Evolutionary conservation across 1,284 basidiomycete genomes (phyloP).

Genomic region (Hymenochaete sp.): DNA sequence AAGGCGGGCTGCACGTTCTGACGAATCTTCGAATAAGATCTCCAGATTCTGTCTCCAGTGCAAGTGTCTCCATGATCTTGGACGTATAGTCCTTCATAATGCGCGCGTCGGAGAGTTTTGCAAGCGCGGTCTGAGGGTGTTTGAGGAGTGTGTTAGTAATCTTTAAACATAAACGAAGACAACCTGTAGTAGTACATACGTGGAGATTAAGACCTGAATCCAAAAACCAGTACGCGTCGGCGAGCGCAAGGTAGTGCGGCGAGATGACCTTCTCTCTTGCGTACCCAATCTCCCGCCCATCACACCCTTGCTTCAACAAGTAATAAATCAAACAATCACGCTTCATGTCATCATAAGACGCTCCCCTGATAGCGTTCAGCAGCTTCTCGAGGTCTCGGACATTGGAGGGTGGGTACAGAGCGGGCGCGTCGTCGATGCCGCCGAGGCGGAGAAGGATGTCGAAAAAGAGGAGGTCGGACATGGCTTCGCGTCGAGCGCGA

Average conservation of each 20-base stretch:
- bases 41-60: conserved; percentile 40
- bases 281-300: conserved; percentile 51
- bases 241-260: conserved; percentile 60
- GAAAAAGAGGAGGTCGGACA: conserved; percentile 60
- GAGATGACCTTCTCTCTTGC: conserved; percentile 50
- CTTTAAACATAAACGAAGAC: background rate
- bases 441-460: conserved; percentile 64
- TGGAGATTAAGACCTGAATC: conserved; percentile 55
- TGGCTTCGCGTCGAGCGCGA: conserved; percentile 47
- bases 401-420: conserved; percentile 61
- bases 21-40: conserved; percentile 58
- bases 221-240: conserved; percentile 74
- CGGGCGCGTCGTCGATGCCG: conserved; percentile 45
- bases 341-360: conserved; percentile 63
- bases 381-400: conserved; percentile 42
- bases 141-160: background rate
- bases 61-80: conserved; percentile 63
- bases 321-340: conserved; percentile 71
- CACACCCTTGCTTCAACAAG: conserved; percentile 64
- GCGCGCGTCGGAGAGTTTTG: conserved; percentile 62
- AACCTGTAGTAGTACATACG: conserved; percentile 28
- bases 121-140: conserved; percentile 48
- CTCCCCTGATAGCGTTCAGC: conserved; percentile 49
- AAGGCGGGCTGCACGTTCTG: conserved; percentile 56
- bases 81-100: conserved; percentile 65